Percentiles rank a stretch among this genome's conserved stretches.
These are phyloP conservation scores for Cryphonectria nitschkei DNA, from an alignment of 2,329 filamentous ascomycete genomes.

Conservation along the genomic window DNA sequence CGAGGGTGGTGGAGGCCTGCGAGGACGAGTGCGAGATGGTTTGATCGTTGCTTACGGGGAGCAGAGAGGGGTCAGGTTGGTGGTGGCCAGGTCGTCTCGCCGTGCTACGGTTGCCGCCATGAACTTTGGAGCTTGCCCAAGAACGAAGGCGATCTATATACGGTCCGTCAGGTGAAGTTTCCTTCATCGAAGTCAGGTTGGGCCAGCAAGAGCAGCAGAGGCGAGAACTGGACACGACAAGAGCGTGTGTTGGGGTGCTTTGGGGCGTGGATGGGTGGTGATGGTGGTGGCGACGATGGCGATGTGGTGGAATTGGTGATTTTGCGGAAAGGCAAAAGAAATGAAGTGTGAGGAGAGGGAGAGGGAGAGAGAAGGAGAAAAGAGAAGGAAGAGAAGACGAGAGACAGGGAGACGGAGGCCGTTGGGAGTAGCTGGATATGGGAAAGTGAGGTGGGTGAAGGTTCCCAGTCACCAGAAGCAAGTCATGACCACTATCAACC, in stretches of 20 bases:
- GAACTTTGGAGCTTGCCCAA: conserved; percentile 57
- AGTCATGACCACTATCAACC: not conserved
- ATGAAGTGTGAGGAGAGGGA: not conserved
- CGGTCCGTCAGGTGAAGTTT: conserved; percentile 57
- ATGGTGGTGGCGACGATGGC: not conserved
- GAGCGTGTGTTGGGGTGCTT: not conserved
- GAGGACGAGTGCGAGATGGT: conserved; percentile 33
- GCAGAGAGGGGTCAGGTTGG: conserved; percentile 42
- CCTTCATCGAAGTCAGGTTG: conserved; percentile 62
- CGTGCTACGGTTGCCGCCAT: conserved; percentile 51
- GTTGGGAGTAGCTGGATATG: conserved; percentile 10
- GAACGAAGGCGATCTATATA: conserved; percentile 61
- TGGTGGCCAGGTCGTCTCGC: conserved; percentile 45
- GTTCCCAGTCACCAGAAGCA: not conserved
- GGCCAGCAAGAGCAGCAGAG: conserved; percentile 27
- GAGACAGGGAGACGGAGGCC: not conserved
- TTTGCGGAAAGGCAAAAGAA: not conserved
- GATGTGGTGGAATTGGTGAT: not conserved
- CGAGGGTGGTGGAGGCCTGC: conserved; percentile 28
- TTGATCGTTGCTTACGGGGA: conserved; percentile 43
- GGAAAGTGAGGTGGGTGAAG: conserved; percentile 6
- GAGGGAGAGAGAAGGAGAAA: not conserved
- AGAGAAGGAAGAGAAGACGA: not conserved
- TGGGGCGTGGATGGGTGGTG: not conserved
- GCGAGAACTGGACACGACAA: conserved; percentile 17